Evolutionary conservation across 2,329 filamentous ascomycete species (phyloP).

Genomic region (Ophiostoma sp.): DNA sequence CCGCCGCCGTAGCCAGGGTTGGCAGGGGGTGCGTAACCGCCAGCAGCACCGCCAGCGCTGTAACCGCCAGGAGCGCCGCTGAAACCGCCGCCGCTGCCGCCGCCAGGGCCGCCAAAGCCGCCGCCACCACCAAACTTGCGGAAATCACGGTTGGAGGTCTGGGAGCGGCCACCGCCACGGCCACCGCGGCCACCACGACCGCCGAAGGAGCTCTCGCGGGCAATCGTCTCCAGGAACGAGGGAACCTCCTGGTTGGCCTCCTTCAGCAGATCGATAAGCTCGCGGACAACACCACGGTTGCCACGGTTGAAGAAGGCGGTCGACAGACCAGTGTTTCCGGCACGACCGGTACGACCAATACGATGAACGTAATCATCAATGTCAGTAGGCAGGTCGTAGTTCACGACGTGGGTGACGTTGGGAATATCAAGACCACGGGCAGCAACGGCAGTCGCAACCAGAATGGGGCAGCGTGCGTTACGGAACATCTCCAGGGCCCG

Average conservation of each 20-base stretch:
- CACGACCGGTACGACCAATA: slow-evolving; percentile 99
- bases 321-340: slow-evolving; percentile 95
- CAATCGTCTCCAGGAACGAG: slow-evolving; percentile 91
- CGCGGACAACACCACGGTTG: slow-evolving; percentile 94
- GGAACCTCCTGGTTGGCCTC: slow-evolving; percentile 98
- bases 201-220: slow-evolving; percentile 84
- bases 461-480: slow-evolving; percentile 87
- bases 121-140: slow-evolving; percentile 66
- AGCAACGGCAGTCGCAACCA: slow-evolving; percentile 94
- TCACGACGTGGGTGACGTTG: slow-evolving; percentile 95
- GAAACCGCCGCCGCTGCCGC: slow-evolving; percentile 39
- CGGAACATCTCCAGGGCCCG: slow-evolving; percentile 97
- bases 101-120: slow-evolving; percentile 44
- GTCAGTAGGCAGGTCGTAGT: slow-evolving; percentile 87
- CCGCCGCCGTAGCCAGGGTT: slow-evolving; percentile 37
- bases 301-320: slow-evolving; percentile 99
- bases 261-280: slow-evolving; percentile 95
- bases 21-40: slow-evolving; percentile 38
- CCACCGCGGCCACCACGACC: slow-evolving; percentile 58
- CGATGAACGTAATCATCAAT: slow-evolving; percentile 98
- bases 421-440: slow-evolving; percentile 89
- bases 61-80: slow-evolving; percentile 40
- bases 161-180: slow-evolving; percentile 67
- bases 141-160: slow-evolving; percentile 75
- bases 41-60: slow-evolving; percentile 37